Percentiles rank a stretch among this genome's conserved stretches.
Evolutionary conservation across 2,329 filamentous ascomycete genomes (phyloP).

Genomic region (Aspergillus luchuensis): DNA sequence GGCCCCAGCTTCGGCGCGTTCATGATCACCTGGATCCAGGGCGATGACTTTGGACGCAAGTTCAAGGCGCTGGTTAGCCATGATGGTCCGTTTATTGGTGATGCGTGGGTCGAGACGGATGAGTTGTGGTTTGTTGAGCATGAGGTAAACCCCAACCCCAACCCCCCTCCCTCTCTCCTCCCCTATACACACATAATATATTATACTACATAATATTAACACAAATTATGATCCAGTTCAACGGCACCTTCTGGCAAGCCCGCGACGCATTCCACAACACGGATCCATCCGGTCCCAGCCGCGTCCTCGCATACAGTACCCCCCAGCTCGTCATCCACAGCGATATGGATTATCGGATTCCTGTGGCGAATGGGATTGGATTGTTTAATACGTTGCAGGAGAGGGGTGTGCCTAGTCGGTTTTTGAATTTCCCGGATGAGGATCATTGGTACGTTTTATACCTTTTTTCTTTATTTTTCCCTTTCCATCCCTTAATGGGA

Average conservation of each 20-base stretch:
- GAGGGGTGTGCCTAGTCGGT: slow-evolving; percentile 70
- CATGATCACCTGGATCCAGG: slow-evolving; percentile 80
- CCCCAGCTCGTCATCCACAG: slow-evolving; percentile 84
- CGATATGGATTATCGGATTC: slow-evolving; percentile 81
- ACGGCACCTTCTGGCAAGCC: slow-evolving; percentile 55
- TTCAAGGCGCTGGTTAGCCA: slow-evolving; percentile 90
- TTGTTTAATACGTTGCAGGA: slow-evolving; percentile 81
- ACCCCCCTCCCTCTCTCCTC: background rate
- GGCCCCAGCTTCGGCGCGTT: slow-evolving; percentile 48
- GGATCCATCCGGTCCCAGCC: slow-evolving; percentile 62
- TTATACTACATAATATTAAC: background rate
- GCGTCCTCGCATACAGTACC: slow-evolving; percentile 71
- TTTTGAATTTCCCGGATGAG: slow-evolving; percentile 78
- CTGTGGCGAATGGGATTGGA: slow-evolving; percentile 75
- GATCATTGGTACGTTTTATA: slow-evolving; percentile 59
- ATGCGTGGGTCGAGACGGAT: slow-evolving; percentile 53
- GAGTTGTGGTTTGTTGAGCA: slow-evolving; percentile 57
- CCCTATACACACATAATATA: background rate
- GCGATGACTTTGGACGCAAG: slow-evolving; percentile 75
- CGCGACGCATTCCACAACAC: slow-evolving; percentile 67
- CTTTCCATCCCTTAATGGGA: no score
- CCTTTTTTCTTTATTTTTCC: no score
- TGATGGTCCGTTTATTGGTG: slow-evolving; percentile 75
- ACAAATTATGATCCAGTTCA: slow-evolving; percentile 36
- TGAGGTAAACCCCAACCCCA: slow-evolving; percentile 27